Evolutionary conservation across 192 early-diverging fungal species (phyloP).

Genomic region (Gamsiella multidivaricata): DNA sequence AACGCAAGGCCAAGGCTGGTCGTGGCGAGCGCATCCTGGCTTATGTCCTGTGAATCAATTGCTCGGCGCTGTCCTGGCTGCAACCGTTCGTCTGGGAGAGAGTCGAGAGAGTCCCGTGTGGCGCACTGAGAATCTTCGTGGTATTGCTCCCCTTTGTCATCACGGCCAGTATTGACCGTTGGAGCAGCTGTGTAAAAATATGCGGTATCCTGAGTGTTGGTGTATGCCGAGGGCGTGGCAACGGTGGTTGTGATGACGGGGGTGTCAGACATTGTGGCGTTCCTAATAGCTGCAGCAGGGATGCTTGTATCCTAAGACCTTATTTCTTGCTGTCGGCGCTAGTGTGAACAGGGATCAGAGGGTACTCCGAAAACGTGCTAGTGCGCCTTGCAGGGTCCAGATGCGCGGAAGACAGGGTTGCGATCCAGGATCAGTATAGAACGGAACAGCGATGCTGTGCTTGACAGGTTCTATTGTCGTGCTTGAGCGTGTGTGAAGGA

Average conservation of each 20-base stretch:
- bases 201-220: not conserved
- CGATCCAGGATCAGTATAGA: not conserved
- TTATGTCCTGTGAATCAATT: slow-evolving; percentile 20
- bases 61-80: slow-evolving; percentile 44
- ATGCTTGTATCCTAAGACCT: not conserved
- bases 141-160: not conserved
- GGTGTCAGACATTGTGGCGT: slow-evolving; percentile 16
- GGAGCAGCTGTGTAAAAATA: slow-evolving; percentile 8
- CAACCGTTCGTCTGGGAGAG: slow-evolving; percentile 4
- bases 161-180: not conserved
- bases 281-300: too few relatives aligned
- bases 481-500: not conserved
- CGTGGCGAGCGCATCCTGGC: slow-evolving; percentile 7
- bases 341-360: slow-evolving; percentile 3
- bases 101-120: slow-evolving; percentile 16
- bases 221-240: slow-evolving; percentile 14
- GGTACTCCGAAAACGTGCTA: not conserved
- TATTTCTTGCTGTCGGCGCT: not conserved
- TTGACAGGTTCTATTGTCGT: not conserved
- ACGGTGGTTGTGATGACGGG: slow-evolving; percentile 30
- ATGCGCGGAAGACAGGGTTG: not conserved
- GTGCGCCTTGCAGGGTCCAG: slow-evolving; percentile 16
- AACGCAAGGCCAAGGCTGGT: slow-evolving; percentile 35
- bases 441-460: not conserved
- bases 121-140: not conserved